Evolutionary conservation across 139 green algal genomes (phyloP).

Genomic region (Asterochloris erici): DNA sequence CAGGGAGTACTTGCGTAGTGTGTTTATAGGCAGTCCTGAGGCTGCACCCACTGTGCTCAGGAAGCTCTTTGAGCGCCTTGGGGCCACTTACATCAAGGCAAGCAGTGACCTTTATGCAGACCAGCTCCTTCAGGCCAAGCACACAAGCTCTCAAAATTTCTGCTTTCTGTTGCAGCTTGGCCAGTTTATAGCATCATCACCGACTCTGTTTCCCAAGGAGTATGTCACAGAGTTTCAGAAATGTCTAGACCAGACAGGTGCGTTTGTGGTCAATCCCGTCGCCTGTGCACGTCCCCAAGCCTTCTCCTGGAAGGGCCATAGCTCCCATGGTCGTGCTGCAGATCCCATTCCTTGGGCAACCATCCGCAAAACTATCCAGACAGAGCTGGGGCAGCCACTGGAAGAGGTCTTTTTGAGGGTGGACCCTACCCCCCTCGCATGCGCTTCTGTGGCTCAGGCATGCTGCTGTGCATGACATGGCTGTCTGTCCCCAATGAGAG

Average conservation of each 20-base stretch:
- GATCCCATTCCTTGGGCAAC: conserved; percentile 69
- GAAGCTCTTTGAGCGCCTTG: conserved; percentile 92
- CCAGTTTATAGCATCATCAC: conserved; percentile 92
- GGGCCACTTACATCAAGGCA: conserved; percentile 91
- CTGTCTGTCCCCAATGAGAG: too few species aligned
- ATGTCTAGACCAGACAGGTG: conserved; percentile 85
- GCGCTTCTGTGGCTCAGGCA: conserved; percentile 83
- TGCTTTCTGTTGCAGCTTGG: conserved; percentile 3
- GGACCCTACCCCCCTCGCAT: conserved; percentile 80
- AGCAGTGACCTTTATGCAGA: conserved; percentile 52
- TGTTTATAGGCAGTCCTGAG: neutral
- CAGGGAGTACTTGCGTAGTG: conserved; percentile 12
- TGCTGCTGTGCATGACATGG: too few species aligned
- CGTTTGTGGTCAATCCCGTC: too few species aligned
- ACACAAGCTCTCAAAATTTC: neutral
- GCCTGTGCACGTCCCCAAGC: too few species aligned
- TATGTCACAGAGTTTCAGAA: conserved; percentile 97
- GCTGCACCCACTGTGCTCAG: conserved; percentile 38
- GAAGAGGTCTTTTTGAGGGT: conserved; percentile 81
- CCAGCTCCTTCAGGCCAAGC: neutral
- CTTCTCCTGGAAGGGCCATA: too few species aligned
- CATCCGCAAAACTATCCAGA: conserved; percentile 55
- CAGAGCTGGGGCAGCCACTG: conserved; percentile 65
- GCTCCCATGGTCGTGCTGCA: too few species aligned
- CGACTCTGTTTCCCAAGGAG: conserved; percentile 91